Evolutionary conservation across 169 alveolate genomes (phyloP), one percentile per base, ranked within the genome.

Genomic region (Eimeria falciformis): DNA sequence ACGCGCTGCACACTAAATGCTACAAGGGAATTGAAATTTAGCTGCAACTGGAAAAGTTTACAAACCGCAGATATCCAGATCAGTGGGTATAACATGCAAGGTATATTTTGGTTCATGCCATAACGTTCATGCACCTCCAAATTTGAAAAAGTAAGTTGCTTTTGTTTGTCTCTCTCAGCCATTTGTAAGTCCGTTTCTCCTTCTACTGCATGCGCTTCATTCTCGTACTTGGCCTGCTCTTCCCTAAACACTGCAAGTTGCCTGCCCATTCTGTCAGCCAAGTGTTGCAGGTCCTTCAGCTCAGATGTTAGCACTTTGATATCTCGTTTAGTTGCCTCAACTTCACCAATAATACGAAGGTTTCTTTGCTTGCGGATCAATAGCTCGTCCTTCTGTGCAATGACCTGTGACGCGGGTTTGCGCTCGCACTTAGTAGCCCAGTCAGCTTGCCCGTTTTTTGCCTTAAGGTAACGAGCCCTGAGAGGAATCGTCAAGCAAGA

Each of bases 281-380:
- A 98, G 91, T 96, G 95, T 58, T 96, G 96, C 81, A 96, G 90
- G 90, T 95, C 96, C 84, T 96, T 96, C 50, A 96, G 90, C 77
- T 96, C 96, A 62, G 94, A 94, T 79, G 96, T 95, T 56, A 97
- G 91, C 62, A 94, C 96, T 77, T 95, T 94, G 5, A 96, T 95
- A 92, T 97, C 98, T 86, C 95, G 95, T 91, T 96, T 97, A 45
- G 95, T 95, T 56, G 93, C 75, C 46, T 86, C 95, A 77, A 96
- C 95, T 71, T 94, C 93, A 5, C 86, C 87, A 79, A 95, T 95
- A 47, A 96, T 92, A 66, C 98, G 94, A 84, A 96, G 65, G 93
- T 96, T 96, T 94, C 96, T 95, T 82, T 96, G 96, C 94, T 97
- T 97, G 69, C 96, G 90, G 58, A 96, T 97, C 46, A 94, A 94